Conservation (phyloP, 2,329 filamentous ascomycete genomes). For the Nothomitra cinnamomea region DNA sequence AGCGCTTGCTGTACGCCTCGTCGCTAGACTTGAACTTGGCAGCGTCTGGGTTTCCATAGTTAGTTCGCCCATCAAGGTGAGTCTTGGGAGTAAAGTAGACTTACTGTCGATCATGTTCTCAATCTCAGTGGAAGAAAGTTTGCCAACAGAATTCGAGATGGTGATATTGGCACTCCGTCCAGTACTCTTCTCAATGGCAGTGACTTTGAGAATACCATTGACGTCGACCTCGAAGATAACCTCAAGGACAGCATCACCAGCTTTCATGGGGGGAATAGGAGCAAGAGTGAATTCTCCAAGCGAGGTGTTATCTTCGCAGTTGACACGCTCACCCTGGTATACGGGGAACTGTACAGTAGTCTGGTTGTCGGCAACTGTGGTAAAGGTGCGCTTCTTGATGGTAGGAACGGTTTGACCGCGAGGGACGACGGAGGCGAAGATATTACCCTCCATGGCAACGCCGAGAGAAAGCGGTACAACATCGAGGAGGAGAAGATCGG, state of each 20-base stretch:
- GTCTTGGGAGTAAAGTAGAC: conserved; percentile 12
- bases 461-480: conserved; percentile 91
- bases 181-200: conserved; percentile 96
- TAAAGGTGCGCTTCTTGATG: conserved; percentile 80
- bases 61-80: conserved; percentile 6
- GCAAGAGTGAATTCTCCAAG: conserved; percentile 94
- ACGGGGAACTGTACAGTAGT: conserved; percentile 56
- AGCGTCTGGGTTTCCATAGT: conserved; percentile 41
- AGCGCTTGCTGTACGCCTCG: conserved; percentile 97
- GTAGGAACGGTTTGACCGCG: conserved; percentile 61
- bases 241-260: conserved; percentile 91
- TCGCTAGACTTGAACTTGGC: conserved; percentile 98
- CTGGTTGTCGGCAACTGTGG: conserved; percentile 53
- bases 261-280: conserved; percentile 71
- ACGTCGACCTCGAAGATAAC: conserved; percentile 98
- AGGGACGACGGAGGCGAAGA: conserved; percentile 85
- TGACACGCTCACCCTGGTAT: conserved; percentile 91
- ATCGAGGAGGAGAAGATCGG: conserved; percentile 88
- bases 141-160: conserved; percentile 98
- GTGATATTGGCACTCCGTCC: conserved; percentile 98
- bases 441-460: conserved; percentile 99
- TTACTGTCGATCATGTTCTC: conserved; percentile 89
- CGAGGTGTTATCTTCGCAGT: conserved; percentile 97
- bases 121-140: conserved; percentile 86
- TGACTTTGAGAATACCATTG: conserved; percentile 99